Base-by-base conservation (phyloP, 179 eudicot genomes). In the Corrigiola litoralis region DNA sequence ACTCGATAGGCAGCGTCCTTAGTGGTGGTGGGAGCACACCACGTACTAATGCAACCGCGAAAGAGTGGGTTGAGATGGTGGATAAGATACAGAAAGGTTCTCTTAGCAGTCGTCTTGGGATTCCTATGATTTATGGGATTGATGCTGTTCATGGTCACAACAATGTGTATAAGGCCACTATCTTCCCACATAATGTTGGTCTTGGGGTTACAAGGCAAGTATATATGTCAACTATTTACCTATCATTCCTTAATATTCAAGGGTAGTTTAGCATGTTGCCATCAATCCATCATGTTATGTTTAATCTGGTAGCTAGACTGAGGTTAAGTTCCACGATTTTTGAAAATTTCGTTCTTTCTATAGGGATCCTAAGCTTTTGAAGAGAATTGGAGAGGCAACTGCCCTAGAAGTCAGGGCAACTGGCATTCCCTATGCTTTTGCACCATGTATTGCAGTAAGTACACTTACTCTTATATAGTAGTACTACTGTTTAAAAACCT, bases 121-220 rank as follows among this genome's bases (percentile, higher is more conserved):
- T 89, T 24, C 96, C 96, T 1, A 77, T 88, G 85, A 70, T 88
- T 8, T 88, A 88, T 68, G 95, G 95, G 34, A 80, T 84, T 82
- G 95, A 88, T 72, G 92, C 92, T 20, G 79, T 86, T 64, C 96
- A 89, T 73, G 96, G 96, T 14, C 71, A 87, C 71, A 89, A 80
- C 47, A 81, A 78, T 71, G 88, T 81, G 10, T 89, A 84, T 25
- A 78, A 75, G 36, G 88, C 96, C 10, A 89, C 94, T 3, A 78
- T 89, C 28, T 87, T 89, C 36, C 96, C 96, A 1, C 96, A 89
- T 58, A 89, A 89, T 66, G 67, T 87, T 55, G 92, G 88, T 27
- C 82, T 89, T 58, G 96, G 96, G 41, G 96, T 80, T 49, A 84
- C 96, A 7, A 87, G 96, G 95, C 64, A 75, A 67, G 82, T 36